Conservation (phyloP, 495 filamentous ascomycete species). For the Hyaloscypha finlandica region DNA sequence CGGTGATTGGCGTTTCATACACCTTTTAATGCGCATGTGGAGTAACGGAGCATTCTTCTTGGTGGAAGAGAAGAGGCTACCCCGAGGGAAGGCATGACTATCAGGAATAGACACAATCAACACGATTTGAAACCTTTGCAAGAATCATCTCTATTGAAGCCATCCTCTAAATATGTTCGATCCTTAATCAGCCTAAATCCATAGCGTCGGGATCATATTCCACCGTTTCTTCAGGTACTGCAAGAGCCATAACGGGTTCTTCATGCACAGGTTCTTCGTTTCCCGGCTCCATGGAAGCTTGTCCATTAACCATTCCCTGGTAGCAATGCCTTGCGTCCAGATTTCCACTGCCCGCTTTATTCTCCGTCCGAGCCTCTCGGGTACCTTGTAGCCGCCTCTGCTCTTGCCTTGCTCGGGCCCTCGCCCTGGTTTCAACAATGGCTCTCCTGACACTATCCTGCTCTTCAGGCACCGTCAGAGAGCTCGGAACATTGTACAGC, state of each 20-base stretch:
- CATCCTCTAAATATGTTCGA: slow-evolving; percentile 13
- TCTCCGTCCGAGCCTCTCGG: slow-evolving; percentile 5
- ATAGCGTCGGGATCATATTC: slow-evolving; percentile 65
- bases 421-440: slow-evolving; percentile 77
- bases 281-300: neutral
- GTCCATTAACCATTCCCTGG: slow-evolving; percentile 14
- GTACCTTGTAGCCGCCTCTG: slow-evolving; percentile 12
- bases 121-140: slow-evolving; percentile 21
- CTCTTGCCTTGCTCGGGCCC: slow-evolving; percentile 49
- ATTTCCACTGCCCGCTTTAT: slow-evolving; percentile 2
- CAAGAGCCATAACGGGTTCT: neutral
- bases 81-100: slow-evolving; percentile 23
- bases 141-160: slow-evolving; percentile 30
- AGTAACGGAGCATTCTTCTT: slow-evolving; percentile 23
- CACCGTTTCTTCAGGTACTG: neutral
- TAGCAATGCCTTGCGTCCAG: slow-evolving; percentile 20
- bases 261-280: slow-evolving; percentile 5
- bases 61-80: neutral
- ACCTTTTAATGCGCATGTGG: slow-evolving; percentile 26
- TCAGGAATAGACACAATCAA: slow-evolving; percentile 32
- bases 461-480: slow-evolving; percentile 73
- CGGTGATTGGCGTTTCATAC: neutral
- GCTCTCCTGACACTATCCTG: slow-evolving; percentile 82
- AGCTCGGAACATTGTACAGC: slow-evolving; percentile 76
- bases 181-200: slow-evolving; percentile 60